Evolutionary conservation across 2,329 filamentous ascomycete species (phyloP), one percentile per base, ranked within the genome.

Genomic region (Harringtonia lauricola): DNA sequence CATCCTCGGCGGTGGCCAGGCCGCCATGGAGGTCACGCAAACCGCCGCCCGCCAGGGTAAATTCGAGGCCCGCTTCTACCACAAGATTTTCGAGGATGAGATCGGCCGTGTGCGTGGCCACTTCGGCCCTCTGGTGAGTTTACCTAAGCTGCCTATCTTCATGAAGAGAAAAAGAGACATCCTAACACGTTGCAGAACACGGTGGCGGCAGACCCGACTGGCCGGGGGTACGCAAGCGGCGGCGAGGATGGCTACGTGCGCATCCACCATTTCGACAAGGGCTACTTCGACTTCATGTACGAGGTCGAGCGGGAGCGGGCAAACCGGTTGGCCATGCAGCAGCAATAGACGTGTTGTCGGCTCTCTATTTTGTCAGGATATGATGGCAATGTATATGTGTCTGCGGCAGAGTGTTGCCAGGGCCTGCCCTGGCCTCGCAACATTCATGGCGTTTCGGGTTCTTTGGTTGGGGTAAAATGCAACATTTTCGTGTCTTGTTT

Each of bases 41-140:
- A 96, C 92, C 41, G 83, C 83, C 29, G 82, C 88, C 40, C 80
- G 92, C 54, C 92, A 98, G 74, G 92, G 92, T 69, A 96, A 96
- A 71, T 98, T 98, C 72, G 92, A 98, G 68, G 92, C 92, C 36
- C 82, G 92, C 53, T 98, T 98, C 76, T 98, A 95, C 76, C 92
- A 98, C 81, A 96, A 94, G 77, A 83, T 98, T 64, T 96, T 98
- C 64, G 88, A 95, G 68, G 90, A 98, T 66, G 92, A 98, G 72
- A 90, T 96, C 59, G 92, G 92, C 55, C 83, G 92, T 72, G 92
- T 98, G 52, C 79, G 88, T 61, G 92, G 92, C 51, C 92, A 98
- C 67, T 98, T 98, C 67, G 92, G 92, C 61, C 92, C 85, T 53
- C 74, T 95, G 61, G 65, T 68, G 60, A 46, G 65, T 56, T n/a